Evolutionary conservation across 768 basidiomycete genomes (phyloP), one percentile per base, ranked within the genome.

Genomic region (Cantharellus anzutake): DNA sequence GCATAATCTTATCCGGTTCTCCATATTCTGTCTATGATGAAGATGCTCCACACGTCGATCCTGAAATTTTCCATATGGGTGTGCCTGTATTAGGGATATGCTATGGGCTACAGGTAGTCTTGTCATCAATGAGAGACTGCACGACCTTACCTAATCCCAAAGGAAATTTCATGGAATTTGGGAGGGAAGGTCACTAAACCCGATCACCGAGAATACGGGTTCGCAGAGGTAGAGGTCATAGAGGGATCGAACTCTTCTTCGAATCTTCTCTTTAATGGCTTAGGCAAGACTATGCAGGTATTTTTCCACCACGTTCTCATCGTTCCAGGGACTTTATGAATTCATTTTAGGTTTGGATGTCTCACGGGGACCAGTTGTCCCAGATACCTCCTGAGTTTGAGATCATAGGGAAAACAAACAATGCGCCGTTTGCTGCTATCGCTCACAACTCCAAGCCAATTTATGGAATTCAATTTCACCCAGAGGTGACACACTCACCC

Each of bases 401-500:
- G 67, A 79, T 85, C 64, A 88, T 98, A 64, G 94, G 91, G 4
- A 77, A 78, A 53, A 99, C 96, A 0, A 71, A 77, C 16, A 84
- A 83, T 1, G 92, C 94, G 0, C 94, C 94, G 0, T 98, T 76
- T 68, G 93, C 93, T 5, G 93, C 93, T 2, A 80, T 98, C 63
- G 90, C 90, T 4, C 96, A 99, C 72, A 74, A 92, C 66, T 73
- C 80, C 3, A 92, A 88, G 66, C 82, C 86, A 0, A 76, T 96
- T 67, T 99, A 90, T 65, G 96, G 94, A 39, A 96, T 99, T 48
- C 96, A 99, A 67, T 99, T 98, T 75, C 96, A 99, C 68, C 91
- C 94, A 0, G 96, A 99, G 72, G 96, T 99, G 35, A 97, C 96
- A 0, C 94, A 99, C 69, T 88, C 87, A 35, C 82, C 81, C 4